Evolutionary conservation across 2,329 filamentous ascomycete genomes (phyloP), one percentile per base, ranked within the genome.

Genomic region (Coniochaeta prunicola): DNA sequence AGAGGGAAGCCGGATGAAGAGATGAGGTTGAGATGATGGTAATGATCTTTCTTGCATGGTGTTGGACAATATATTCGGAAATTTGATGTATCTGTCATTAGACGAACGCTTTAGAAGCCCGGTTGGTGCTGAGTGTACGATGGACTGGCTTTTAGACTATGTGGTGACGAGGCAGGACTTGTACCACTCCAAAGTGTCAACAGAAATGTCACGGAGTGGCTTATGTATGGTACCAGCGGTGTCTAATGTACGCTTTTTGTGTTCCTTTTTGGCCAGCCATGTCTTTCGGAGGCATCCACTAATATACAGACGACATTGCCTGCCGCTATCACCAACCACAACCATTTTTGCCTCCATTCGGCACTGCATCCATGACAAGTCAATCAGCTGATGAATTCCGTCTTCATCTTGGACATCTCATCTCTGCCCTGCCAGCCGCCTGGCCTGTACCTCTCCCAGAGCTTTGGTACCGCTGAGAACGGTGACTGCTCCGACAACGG

Each of bases 401-500:
- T 4, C n/a, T 19, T 2, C 45, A 9, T 45, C 40, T 15, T 53
- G 12, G 3, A 9, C 26, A 10, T 8, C 58, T 73, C 73, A 85
- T 69, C 81, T 77, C 76, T 86, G 77, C 3, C 92, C 92, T 24
- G 90, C 88, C 67, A 97, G 76, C 59, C 94, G 86, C 65, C 94
- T 84, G 68, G 88, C 86, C 77, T 97, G 94, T 31, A 99, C 93
- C 78, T 99, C 94, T 56, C 91, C 89, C 65, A 99, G 78, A 5
- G 94, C 94, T 73, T 92, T 88, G 70, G 88, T 92, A 59, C 94
- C 94, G 71, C 91, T 96, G 62, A 97, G 74, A 70, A 96, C 91
- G 12, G 90, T 85, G 58, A 92, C 83, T 28, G 82, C 74, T 17
- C 87, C 86, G 31, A 94, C 83, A 48, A 86, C 75, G 34, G 80